Evolutionary conservation across 2,329 filamentous ascomycete genomes (phyloP).

Genomic region (Escovopsis sp.): DNA sequence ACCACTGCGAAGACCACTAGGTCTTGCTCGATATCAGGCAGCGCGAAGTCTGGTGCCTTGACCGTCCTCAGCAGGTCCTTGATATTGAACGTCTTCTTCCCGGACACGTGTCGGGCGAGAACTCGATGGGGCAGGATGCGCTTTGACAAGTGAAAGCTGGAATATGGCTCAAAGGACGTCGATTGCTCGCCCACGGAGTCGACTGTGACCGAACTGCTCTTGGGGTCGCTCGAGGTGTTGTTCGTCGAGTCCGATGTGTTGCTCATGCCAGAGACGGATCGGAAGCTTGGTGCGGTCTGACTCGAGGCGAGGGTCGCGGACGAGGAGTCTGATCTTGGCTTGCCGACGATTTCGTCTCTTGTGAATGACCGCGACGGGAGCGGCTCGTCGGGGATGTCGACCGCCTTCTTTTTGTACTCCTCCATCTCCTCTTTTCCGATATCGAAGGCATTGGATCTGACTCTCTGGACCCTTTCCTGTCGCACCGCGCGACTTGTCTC

Average conservation of each 20-base stretch:
- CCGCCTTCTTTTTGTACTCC: constrained; percentile 40
- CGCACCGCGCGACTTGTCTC: constrained; percentile 37
- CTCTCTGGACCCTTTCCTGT: constrained; percentile 35
- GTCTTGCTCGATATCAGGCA: constrained; percentile 73
- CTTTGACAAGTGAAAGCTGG: constrained; percentile 67
- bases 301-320: constrained; percentile 25
- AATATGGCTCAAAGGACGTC: constrained; percentile 70
- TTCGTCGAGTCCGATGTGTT: background rate
- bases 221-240: background rate
- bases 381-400: constrained; percentile 36
- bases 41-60: constrained; percentile 67
- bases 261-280: constrained; percentile 10
- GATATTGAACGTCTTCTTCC: constrained; percentile 63
- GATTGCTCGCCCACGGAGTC: constrained; percentile 13
- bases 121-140: constrained; percentile 71
- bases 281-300: constrained; percentile 24
- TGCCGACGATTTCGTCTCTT: constrained; percentile 45
- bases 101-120: constrained; percentile 61
- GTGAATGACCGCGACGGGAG: constrained; percentile 38
- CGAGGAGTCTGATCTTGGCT: constrained; percentile 5
- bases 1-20: constrained; percentile 82
- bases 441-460: constrained; percentile 41
- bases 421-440: constrained; percentile 45
- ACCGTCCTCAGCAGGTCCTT: constrained; percentile 69
- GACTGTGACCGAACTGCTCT: constrained; percentile 2